Base-by-base conservation (phyloP, 2,329 filamentous ascomycete species). In the Apiospora kogelbergensis region DNA sequence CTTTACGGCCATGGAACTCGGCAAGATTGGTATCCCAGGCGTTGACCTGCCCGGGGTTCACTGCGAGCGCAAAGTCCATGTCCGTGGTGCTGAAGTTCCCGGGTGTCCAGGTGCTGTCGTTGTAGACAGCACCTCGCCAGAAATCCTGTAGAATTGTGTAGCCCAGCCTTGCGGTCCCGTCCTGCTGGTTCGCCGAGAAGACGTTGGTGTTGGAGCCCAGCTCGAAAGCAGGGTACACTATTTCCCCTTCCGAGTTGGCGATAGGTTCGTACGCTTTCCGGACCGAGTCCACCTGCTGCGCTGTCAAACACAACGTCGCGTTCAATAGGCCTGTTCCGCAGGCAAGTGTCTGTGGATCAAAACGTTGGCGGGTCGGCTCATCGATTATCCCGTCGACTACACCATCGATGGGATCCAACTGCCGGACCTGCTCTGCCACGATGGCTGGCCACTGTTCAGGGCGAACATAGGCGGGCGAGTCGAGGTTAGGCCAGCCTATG, bases 371-470 rank as follows among this genome's bases (percentile, higher is more conserved):
- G 24, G 72, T 69, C 0, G 82, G 81, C 64, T 82, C 78, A 20
- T 78, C 79, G 37, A 84, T 78, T 68, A 84, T 82, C n/a, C 74
- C 77, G 69, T 84, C 82, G 4, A 73, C 70, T 1, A 82, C 69
- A 10, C 81, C 81, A 70, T 84, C 82, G 63, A 81, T 75, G 5
- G 71, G 72, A 72, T 84, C 83, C 67, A 82, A 82, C 71, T 83
- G 81, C 37, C 73, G 73, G 60, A 83, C 71, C 9, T 82, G 80
- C 65, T 84, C 82, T 4, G 74, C 75, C 26, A 76, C 74, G 15
- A 78, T 72, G 77, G 67, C 84, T 78, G 40, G 76, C 73, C 1
- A 80, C 72, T 83, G 80, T 69, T 81, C 77, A 6, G 80, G 75
- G 1, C 80, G 78, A 10, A 80, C 79, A 17, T 74, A 76, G 5